A percentile compares a stretch with the other conserved stretches of the same genome.
phyloP scores from a whole-genome alignment of 1,139 yeast species.

The Nadsonia commutata region DNA sequence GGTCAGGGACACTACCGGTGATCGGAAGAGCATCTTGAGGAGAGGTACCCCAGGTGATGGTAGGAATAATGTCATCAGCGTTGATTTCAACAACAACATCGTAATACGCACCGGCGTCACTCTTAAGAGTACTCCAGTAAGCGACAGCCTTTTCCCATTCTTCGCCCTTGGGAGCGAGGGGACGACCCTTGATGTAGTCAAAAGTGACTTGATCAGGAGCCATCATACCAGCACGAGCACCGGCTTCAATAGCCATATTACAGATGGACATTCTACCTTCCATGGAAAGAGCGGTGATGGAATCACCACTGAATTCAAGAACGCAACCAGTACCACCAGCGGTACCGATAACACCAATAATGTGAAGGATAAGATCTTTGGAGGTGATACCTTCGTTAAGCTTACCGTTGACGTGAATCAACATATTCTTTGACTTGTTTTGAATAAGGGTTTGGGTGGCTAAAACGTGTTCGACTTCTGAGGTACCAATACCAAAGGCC shows the following conservation, averaged over 20 bases:
- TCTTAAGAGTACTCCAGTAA: constrained; percentile 78
- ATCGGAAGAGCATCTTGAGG: constrained; percentile 98
- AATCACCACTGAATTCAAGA: constrained; percentile 92
- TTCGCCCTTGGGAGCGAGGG: constrained; percentile 82
- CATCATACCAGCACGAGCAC: constrained; percentile 99
- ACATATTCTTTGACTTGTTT: constrained; percentile 90
- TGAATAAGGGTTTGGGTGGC: constrained; percentile 96
- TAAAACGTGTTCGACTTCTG: constrained; percentile 95
- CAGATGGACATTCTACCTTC: constrained; percentile 99
- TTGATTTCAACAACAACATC: constrained; percentile 72
- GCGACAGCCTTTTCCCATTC: constrained; percentile 90
- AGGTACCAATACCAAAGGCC: constrained; percentile 97
- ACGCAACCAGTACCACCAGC: constrained; percentile 99
- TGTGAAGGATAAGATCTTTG: constrained; percentile 85
- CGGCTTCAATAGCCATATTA: constrained; percentile 97
- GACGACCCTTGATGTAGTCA: constrained; percentile 81
- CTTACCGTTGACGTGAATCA: constrained; percentile 71
- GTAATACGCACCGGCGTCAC: constrained; percentile 81
- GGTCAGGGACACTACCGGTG: constrained; percentile 82
- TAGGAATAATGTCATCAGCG: constrained; percentile 80
- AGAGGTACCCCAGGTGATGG: constrained; percentile 98
- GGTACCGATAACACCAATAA: constrained; percentile 92
- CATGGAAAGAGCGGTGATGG: constrained; percentile 78
- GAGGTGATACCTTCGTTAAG: constrained; percentile 82
- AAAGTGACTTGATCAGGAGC: constrained; percentile 85